Evolutionary conservation across 2,329 filamentous ascomycete genomes (phyloP).

Genomic region (Dothideomycetidae sp.): DNA sequence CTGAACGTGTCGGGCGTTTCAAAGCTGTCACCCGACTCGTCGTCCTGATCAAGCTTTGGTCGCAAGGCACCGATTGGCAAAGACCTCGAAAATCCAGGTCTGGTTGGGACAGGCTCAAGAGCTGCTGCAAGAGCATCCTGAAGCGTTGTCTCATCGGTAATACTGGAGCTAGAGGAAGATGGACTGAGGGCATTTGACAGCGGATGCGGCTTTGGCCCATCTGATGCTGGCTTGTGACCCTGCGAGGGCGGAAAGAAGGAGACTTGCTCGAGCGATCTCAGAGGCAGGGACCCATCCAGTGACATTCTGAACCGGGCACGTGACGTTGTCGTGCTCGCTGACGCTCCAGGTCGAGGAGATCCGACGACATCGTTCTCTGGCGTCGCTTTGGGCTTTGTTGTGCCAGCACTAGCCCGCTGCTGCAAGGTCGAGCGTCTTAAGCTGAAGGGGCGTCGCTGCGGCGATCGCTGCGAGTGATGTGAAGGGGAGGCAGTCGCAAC

Average conservation of each 20-base stretch:
- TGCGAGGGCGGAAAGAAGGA: constrained; percentile 22
- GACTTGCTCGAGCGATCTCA: constrained; percentile 47
- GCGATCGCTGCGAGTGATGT: constrained; percentile 16
- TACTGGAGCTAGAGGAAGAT: constrained; percentile 68
- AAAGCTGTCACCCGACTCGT: constrained; percentile 39
- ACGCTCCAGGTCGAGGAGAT: constrained; percentile 4
- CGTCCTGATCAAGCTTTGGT: constrained; percentile 30
- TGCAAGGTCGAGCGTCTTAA: constrained; percentile 77
- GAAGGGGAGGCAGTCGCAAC: constrained; percentile 3
- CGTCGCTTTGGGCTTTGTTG: constrained; percentile 24
- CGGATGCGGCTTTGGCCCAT: constrained; percentile 50
- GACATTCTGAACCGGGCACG: constrained; percentile 51
- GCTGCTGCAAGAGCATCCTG: constrained; percentile 28
- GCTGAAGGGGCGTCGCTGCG: constrained; percentile 21
- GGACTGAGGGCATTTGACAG: constrained; percentile 76
- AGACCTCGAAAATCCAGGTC: constrained; percentile 57
- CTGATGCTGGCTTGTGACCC: constrained; percentile 21
- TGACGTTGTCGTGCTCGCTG: constrained; percentile 17
- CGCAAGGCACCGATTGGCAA: constrained; percentile 52
- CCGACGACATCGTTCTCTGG: constrained; percentile 19
- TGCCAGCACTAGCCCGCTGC: constrained; percentile 50
- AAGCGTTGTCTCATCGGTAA: constrained; percentile 54
- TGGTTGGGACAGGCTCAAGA: constrained; percentile 15
- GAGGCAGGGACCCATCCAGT: constrained; percentile 61
- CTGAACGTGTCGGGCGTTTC: constrained; percentile 68